phyloP scores from a whole-genome alignment of 1,284 basidiomycete genomes.

The Anthracocystis setariae region DNA sequence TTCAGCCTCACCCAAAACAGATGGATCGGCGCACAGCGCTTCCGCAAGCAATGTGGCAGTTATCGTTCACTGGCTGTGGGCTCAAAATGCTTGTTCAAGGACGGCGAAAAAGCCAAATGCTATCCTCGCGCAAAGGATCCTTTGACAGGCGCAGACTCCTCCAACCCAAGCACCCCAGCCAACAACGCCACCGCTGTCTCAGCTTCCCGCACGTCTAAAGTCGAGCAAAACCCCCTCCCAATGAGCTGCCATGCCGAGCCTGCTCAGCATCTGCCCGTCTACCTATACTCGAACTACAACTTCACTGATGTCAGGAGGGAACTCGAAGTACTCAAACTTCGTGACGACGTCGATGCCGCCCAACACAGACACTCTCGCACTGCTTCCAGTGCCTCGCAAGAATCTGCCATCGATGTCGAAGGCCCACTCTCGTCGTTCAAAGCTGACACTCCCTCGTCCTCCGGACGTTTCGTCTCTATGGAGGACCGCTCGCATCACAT shows the following conservation, averaged over 20 bases:
- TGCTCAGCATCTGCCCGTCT: conserved; percentile 42
- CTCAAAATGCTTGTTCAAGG: conserved; percentile 31
- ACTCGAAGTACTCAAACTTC: conserved; percentile 54
- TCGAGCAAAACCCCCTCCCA: conserved; percentile 47
- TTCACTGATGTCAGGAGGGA: conserved; percentile 64
- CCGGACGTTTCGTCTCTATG: conserved; percentile 33
- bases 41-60: conserved; percentile 58
- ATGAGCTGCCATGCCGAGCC: conserved; percentile 34
- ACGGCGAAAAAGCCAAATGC: conserved; percentile 52
- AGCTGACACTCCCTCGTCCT: conserved; percentile 5
- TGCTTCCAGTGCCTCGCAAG: conserved; percentile 35
- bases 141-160: conserved; percentile 7
- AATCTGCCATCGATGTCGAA: conserved; percentile 39
- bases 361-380: conserved; percentile 22
- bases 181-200: conserved; percentile 6
- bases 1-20: conserved; percentile 48
- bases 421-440: conserved; percentile 32
- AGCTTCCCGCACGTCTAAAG: conserved; percentile 5
- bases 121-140: conserved; percentile 50
- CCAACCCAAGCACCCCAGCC: conserved; percentile 2
- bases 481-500: conserved; percentile 53
- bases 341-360: conserved; percentile 6
- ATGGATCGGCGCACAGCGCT: conserved; percentile 50
- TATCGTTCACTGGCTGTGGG: conserved; percentile 58
- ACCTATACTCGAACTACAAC: conserved; percentile 64